phyloP scores from a whole-genome alignment of 2,329 filamentous ascomycete species.

The Fusarium nodosum region DNA sequence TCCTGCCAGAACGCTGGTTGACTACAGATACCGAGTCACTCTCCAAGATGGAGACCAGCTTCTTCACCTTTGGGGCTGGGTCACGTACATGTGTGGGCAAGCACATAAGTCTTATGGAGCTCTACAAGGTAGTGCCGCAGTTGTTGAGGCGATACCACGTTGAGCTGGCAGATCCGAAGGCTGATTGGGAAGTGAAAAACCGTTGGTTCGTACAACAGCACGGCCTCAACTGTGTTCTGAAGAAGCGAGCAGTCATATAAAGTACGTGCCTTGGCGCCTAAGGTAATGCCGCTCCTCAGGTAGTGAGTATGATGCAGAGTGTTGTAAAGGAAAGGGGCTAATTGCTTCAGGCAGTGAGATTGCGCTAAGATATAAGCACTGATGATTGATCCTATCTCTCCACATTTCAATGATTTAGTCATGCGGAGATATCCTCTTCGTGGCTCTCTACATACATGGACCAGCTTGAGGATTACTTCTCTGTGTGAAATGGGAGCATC shows the following conservation, averaged over 20 bases:
- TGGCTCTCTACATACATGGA: no score
- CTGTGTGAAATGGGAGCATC: no score
- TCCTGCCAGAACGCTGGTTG: slow-evolving; percentile 10
- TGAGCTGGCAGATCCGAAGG: background rate
- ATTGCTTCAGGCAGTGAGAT: background rate
- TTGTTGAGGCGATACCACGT: background rate
- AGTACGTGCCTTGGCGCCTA: background rate
- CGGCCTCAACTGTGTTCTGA: background rate
- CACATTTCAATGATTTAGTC: no score
- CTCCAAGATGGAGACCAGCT: slow-evolving; percentile 6
- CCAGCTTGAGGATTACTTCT: accelerated
- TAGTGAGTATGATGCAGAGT: no score
- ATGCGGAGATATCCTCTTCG: no score
- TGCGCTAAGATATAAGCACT: background rate
- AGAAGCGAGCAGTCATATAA: background rate
- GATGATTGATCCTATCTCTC: no score
- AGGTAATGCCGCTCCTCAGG: no score
- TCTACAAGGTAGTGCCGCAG: background rate
- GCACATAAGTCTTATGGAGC: slow-evolving; percentile 1
- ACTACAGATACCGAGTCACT: background rate
- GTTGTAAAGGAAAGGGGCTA: no score
- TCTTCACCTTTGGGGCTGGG: slow-evolving; percentile 2
- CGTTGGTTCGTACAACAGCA: slow-evolving; percentile 16
- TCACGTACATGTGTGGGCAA: background rate
- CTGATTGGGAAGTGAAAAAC: background rate